Base-by-base conservation (phyloP, 768 basidiomycete species). In the Hericium rajendrae region DNA sequence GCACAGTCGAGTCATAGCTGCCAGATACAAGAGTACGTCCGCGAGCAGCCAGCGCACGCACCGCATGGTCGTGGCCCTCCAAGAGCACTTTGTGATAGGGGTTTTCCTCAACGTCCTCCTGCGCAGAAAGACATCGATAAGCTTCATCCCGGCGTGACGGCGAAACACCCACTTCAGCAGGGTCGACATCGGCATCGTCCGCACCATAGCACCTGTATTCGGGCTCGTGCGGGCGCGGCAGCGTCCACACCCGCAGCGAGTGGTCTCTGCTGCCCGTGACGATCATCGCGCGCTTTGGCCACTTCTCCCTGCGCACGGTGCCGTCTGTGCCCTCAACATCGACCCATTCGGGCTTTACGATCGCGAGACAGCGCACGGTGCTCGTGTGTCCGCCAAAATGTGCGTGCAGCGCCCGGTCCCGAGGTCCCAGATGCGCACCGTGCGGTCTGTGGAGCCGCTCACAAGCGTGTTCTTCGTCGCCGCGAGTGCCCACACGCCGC, bases 401-500 rank as follows among this genome's bases (percentile, higher is more conserved):
- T 97, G 95, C 3, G 88, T 92, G 68, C 93, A 94, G 49, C 78
- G 76, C 2, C 90, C 88, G 4, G 80, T 85, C 39, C 79, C 71
- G 38, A 95, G 75, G 66, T 94, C 85, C 94, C 93, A 97, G 40
- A 94, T 88, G 51, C 94, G 78, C 55, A 97, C 91, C 0, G 92
- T 94, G 28, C 94, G 84, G 73, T 97, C 94, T 8, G 94, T 97
- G 12, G 89, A 91, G 4, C 94, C 94, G 63, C 88, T 92, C 62
- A 95, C 94, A 16, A 94, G 80, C 26, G 87, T 81, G 69, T 92
- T 84, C 75, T 89, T 91, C 69, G 80, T 91, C 38, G 88, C 86
- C 4, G 89, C 88, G n/a, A 98, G 75, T 15, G 94, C 94, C 94
- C 94, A 98, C 1, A 98, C 93, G 16, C 94, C 94, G 52, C 94